Base-by-base conservation (phyloP, 2,329 filamentous ascomycete genomes). In the Metarhizium rileyi region DNA sequence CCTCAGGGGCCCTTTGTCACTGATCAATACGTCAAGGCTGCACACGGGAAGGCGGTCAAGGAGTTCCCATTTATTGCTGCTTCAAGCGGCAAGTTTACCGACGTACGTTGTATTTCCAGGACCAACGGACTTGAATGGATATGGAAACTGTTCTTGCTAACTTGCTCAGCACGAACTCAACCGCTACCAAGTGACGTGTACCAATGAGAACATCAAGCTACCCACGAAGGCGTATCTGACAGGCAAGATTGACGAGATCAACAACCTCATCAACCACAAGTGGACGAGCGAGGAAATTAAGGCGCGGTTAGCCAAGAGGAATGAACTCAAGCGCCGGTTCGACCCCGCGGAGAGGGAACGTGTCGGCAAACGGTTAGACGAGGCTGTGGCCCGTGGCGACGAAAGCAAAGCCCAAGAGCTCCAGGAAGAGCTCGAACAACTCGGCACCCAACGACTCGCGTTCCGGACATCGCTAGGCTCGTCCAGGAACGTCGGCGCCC, bases 1-100 rank as follows among this genome's bases (percentile, higher is more conserved):
- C 86, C 86, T 52, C 87, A 88, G 35, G 86, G 89, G 54, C 75
- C 75, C 3, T 86, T 95, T 59, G 80, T 87, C 28, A 95, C 90
- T 0, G 89, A 95, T 53, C 85, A 90, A 64, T 96, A 97, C 63
- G 81, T 87, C 28, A 73, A 84, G 48, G 83, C 87, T 40, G 83
- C 88, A 7, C 86, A 95, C 63, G 93, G 93, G 43, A 90, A 90
- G 59, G 77, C 86, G 0, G 79, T 89, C 61, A 86, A 85, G 63
- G 83, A 90, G 33, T 96, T 90, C 70, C 90, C 90, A 4, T 96
- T 97, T 66, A 84, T 93, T 53, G 84, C 85, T 54, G 90, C 91
- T 63, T 97, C 93, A 0, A 90, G 95, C 64, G 81, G 83, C 46
- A 74, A 77, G 40, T 87, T 97, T 61, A 87, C 86, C n/a, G 89